These are phyloP conservation scores for Fusarium euwallaceae DNA, from an alignment of 2,329 filamentous ascomycete species.

Conservation along the genomic window DNA sequence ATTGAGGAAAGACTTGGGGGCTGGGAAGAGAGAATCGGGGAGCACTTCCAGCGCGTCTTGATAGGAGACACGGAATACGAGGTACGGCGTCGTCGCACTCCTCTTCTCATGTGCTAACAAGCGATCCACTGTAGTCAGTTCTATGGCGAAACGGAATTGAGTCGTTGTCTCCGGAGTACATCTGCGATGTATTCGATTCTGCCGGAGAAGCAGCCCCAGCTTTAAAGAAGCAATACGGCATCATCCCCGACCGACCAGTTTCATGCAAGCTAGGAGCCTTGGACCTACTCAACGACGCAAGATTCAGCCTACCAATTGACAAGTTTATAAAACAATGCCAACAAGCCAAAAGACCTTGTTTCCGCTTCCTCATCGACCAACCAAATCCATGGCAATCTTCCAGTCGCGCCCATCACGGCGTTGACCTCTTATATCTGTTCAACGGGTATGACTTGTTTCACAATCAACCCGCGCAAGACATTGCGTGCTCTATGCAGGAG, in stretches of 20 bases:
- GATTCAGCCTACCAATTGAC: constrained; percentile 47
- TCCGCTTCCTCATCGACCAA: constrained; percentile 59
- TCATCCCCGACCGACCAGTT: constrained; percentile 53
- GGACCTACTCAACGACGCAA: constrained; percentile 52
- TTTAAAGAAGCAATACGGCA: constrained; percentile 53
- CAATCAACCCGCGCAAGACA: constrained; percentile 50
- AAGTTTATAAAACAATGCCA: constrained; percentile 37
- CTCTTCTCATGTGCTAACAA: constrained; percentile 18
- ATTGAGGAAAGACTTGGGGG: constrained; percentile 51
- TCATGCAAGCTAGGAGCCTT: constrained; percentile 58
- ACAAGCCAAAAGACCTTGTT: constrained; percentile 48
- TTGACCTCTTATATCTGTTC: constrained; percentile 61
- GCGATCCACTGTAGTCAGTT: constrained; percentile 55
- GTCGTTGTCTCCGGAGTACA: constrained; percentile 48
- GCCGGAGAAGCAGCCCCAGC: constrained; percentile 26
- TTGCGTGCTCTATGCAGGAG: constrained; percentile 54
- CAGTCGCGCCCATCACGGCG: constrained; percentile 59
- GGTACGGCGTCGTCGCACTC: not conserved
- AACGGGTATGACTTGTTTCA: constrained; percentile 55
- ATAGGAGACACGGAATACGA: not conserved
- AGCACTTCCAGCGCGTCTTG: not conserved
- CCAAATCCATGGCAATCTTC: constrained; percentile 62
- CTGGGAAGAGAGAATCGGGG: constrained; percentile 50
- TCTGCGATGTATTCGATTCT: constrained; percentile 53
- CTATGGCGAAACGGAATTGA: constrained; percentile 61